Evolutionary conservation across 2,329 filamentous ascomycete genomes (phyloP).

Genomic region (Fusarium avenaceum): DNA sequence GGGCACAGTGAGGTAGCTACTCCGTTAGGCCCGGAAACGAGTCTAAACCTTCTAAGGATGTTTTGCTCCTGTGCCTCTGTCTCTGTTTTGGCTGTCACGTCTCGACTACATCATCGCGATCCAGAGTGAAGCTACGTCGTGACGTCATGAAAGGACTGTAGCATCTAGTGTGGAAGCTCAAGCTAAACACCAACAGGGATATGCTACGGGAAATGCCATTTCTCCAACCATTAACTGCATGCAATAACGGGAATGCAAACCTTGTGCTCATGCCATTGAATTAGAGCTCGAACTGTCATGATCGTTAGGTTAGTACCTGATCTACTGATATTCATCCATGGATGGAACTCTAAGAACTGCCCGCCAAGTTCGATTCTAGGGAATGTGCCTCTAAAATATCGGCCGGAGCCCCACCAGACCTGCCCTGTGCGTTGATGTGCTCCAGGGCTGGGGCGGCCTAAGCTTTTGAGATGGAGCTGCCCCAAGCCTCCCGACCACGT

Average conservation of each 20-base stretch:
- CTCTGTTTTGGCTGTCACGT: constrained; percentile 37
- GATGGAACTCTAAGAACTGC: neutral
- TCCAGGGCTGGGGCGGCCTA: constrained; percentile 17
- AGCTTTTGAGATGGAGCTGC: neutral
- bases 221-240: neutral
- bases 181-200: constrained; percentile 7
- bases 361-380: constrained; percentile 10
- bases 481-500: constrained; percentile 6
- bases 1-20: neutral
- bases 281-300: neutral
- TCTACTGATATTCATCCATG: neutral
- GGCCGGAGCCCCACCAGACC: constrained; percentile 3
- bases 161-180: constrained; percentile 9
- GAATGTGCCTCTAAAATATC: constrained; percentile 1
- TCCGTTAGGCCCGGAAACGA: constrained; percentile 13
- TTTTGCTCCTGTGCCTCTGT: constrained; percentile 1
- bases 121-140: constrained; percentile 33
- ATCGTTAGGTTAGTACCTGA: neutral
- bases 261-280: neutral
- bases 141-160: constrained; percentile 45
- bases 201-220: neutral
- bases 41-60: constrained; percentile 14
- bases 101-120: constrained; percentile 43
- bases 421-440: constrained; percentile 38
- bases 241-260: neutral